phyloP scores from a whole-genome alignment of 345 rosid species.

The Dipteronia dyeriana region DNA sequence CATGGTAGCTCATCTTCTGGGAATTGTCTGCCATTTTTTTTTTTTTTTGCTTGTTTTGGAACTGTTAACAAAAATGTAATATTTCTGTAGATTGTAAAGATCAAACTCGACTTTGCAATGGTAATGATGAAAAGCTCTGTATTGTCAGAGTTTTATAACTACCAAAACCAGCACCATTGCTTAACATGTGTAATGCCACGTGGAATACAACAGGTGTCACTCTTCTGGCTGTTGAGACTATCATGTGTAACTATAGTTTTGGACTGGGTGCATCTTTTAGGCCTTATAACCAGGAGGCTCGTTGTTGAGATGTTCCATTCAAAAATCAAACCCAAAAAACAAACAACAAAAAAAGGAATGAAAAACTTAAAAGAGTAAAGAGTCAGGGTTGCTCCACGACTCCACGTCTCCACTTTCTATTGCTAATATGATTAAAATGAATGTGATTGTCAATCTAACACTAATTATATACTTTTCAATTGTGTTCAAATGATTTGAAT shows the following conservation, averaged over 20 bases:
- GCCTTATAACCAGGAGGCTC: not conserved
- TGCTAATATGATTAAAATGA: no score
- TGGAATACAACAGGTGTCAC: not conserved
- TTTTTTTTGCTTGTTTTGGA: slow-evolving; percentile 6
- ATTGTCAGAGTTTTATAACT: not conserved
- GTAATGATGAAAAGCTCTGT: no score
- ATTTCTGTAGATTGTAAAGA: not conserved
- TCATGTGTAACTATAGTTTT: not conserved
- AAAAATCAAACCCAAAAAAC: no score
- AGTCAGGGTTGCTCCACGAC: no score
- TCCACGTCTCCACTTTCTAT: no score
- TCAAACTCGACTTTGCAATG: not conserved
- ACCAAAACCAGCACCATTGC: not conserved
- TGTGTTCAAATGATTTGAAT: no score
- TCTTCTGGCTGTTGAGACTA: not conserved
- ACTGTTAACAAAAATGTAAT: not conserved
- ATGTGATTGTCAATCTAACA: no score
- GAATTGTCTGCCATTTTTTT: slow-evolving; percentile 43
- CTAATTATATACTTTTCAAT: no score
- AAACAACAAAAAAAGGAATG: no score
- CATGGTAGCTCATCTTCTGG: slow-evolving; percentile 43
- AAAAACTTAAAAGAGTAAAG: no score
- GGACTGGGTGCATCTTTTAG: not conserved
- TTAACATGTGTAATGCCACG: not conserved
- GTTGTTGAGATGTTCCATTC: no score